These are phyloP conservation scores for Dendrocalamus latiflorus DNA, from an alignment of 202 grass and related monocot species.

Conservation along the genomic window DNA sequence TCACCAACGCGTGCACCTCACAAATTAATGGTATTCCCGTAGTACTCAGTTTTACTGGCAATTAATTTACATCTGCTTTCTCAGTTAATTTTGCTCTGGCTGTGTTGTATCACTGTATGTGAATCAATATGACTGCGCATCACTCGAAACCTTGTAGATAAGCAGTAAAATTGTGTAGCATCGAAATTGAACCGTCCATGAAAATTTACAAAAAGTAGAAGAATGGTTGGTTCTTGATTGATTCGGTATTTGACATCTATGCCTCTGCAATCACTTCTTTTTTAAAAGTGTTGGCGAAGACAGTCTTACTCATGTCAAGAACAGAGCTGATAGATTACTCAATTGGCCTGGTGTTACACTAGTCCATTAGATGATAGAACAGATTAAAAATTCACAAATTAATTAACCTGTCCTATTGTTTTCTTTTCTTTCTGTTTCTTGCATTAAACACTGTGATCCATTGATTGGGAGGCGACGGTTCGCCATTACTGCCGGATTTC, in stretches of 20 bases:
- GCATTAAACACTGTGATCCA: not conserved
- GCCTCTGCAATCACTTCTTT: not conserved
- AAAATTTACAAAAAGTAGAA: not conserved
- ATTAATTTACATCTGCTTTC: not conserved
- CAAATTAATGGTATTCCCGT: constrained; percentile 45
- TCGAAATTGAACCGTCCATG: not conserved
- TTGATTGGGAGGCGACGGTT: not conserved
- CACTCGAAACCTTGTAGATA: not conserved
- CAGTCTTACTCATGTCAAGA: not conserved
- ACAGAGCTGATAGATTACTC: not conserved
- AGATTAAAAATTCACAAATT: not conserved
- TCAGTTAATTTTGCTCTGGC: not conserved
- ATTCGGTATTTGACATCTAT: not conserved
- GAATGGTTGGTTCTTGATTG: not conserved
- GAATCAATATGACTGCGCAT: not conserved
- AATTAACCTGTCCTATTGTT: not conserved
- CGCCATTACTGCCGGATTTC: constrained; percentile 4
- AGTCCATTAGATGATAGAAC: not conserved
- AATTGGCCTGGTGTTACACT: not conserved
- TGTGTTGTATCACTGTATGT: not conserved
- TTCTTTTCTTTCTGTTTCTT: not conserved
- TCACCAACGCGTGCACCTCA: constrained; percentile 43
- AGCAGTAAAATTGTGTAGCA: not conserved
- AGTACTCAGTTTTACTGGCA: not conserved
- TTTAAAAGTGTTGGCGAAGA: not conserved